These are phyloP conservation scores for Citropsis articulata DNA, from an alignment of 345 rosid species.

Conservation along the genomic window DNA sequence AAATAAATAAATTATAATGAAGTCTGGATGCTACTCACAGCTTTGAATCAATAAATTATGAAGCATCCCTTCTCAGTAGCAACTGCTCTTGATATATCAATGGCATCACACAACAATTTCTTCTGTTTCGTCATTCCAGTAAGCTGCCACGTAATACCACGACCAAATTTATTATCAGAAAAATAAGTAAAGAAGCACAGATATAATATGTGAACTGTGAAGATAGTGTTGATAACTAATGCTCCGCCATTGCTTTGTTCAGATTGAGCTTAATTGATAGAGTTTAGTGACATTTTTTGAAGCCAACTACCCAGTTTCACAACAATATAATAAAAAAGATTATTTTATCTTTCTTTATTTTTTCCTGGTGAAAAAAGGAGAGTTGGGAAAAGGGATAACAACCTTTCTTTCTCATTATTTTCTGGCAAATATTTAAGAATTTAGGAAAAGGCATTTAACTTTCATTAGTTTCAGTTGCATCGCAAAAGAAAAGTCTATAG, in stretches of 20 bases:
- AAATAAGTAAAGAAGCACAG: background rate
- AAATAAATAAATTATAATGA: conserved; percentile 23
- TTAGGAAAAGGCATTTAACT: background rate
- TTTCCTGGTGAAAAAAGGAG: background rate
- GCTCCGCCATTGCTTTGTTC: background rate
- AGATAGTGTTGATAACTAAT: background rate
- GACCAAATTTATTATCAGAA: conserved; percentile 19
- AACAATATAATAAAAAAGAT: background rate
- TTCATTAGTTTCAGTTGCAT: background rate
- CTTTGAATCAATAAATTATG: conserved; percentile 15
- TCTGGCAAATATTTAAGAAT: too few relatives aligned
- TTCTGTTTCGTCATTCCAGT: conserved; percentile 75
- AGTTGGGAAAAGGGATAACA: background rate
- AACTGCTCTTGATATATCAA: conserved; percentile 93
- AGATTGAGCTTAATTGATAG: background rate
- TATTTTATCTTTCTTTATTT: background rate
- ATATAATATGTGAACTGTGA: background rate
- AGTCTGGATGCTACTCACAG: background rate
- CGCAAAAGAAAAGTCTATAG: background rate
- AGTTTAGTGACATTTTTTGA: background rate
- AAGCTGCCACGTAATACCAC: conserved; percentile 49
- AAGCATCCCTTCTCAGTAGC: conserved; percentile 89
- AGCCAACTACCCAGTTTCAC: background rate
- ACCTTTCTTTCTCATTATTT: background rate
- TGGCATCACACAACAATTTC: conserved; percentile 63